Conservation (phyloP, 306 rosid genomes). For the Fragaria vesca region DNA sequence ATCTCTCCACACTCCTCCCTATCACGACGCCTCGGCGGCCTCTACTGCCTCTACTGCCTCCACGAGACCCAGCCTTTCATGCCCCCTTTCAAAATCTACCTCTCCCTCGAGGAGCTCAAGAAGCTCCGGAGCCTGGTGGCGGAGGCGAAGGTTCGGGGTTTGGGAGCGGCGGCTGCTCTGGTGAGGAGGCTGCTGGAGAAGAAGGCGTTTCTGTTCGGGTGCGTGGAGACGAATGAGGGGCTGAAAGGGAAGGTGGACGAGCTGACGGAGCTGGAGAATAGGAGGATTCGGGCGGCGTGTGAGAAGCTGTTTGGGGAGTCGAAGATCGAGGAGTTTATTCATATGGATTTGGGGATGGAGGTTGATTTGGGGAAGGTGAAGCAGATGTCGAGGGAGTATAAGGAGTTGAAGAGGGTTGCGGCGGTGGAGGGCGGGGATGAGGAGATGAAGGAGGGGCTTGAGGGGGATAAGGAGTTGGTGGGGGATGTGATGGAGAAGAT, state of each 20-base stretch:
- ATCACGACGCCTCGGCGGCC: constrained; percentile 65
- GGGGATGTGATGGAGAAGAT: constrained; percentile 61
- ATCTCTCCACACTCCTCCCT: constrained; percentile 49
- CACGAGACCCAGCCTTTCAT: constrained; percentile 84
- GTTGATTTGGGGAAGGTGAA: constrained; percentile 46
- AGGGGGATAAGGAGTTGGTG: constrained; percentile 36
- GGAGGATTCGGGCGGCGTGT: constrained; percentile 59
- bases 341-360: constrained; percentile 80
- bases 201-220: constrained; percentile 70
- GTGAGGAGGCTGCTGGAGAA: constrained; percentile 70
- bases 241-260: constrained; percentile 64
- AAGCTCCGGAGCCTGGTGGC: constrained; percentile 57
- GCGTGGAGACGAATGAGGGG: constrained; percentile 60
- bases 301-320: constrained; percentile 52
- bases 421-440: constrained; percentile 27
- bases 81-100: constrained; percentile 69
- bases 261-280: constrained; percentile 68
- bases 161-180: constrained; percentile 50
- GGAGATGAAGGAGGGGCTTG: constrained; percentile 53
- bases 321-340: constrained; percentile 45
- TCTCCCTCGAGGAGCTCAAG: constrained; percentile 76
- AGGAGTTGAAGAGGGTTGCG: constrained; percentile 65
- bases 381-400: constrained; percentile 69
- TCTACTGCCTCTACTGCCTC: constrained; percentile 80
- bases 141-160: constrained; percentile 45